Base-by-base conservation (phyloP, 2,329 filamentous ascomycete genomes). In the Alternaria dauci region DNA sequence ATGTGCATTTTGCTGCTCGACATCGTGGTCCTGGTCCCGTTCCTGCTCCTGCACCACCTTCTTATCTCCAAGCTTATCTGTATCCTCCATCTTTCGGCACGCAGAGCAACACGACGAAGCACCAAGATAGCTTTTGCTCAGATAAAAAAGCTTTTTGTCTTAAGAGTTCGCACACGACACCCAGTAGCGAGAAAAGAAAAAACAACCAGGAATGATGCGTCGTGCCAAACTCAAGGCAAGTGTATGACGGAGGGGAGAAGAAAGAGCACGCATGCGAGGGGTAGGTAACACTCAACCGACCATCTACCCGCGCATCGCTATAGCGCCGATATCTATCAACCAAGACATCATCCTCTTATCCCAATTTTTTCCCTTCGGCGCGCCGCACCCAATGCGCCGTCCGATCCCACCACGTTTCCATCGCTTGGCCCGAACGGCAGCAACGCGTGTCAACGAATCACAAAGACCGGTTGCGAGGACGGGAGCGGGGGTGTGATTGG, bases 21-120 rank as follows among this genome's bases (percentile, higher is more conserved):
- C 25, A 55, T 55, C 59, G 12, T 65, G 58, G 25, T 58, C 53
- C 38, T 36, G 58, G 47, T 58, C 61, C 14, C 62, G 58, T 32
- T 52, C 55, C 43, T 36, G 58, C 55, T 61, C 62, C 4, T 64
- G 54, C 16, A 62, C 55, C 16, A 52, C 25, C 36, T 44, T 47
- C 32, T 50, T 42, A 8, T 47, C 54, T 39, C n/a, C 23, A 28
- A 26, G 38, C 41, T 52, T 57, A 26, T 23, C 36, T 39, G 32
- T 28, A 32, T 32, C 42, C 23, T 57, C 48, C 60, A 60, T 62
- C 25, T 48, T 32, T 23, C 20, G 4, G 20, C 20, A 36, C 14
- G 5, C 32, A 14, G 14, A 9, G 28, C 9, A 11, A 30, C 28
- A 30, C n/a, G n/a, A n/a, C n/a, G n/a, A n/a, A n/a, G n/a, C n/a